A percentile compares a stretch with the other conserved stretches of the same genome.
Evolutionary conservation across 2,329 filamentous ascomycete genomes (phyloP).

Genomic region (Myriosclerotinia scirpicola): DNA sequence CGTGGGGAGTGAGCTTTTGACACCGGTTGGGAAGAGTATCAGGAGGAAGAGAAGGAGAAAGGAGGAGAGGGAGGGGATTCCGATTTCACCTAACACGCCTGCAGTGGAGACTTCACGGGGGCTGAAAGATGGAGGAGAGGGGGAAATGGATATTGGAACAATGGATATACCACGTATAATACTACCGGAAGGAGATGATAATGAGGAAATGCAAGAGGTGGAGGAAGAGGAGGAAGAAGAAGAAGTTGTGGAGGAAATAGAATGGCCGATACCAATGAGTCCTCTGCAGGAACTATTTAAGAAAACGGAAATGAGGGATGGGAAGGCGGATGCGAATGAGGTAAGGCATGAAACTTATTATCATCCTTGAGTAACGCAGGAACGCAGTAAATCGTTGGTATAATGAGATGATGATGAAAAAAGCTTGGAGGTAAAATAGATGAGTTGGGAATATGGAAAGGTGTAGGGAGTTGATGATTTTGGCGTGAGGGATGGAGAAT

Average conservation of each 20-base stretch:
- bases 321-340: slow-evolving; percentile 23
- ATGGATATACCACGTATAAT: not conserved
- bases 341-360: slow-evolving; percentile 36
- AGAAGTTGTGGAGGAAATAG: slow-evolving; percentile 22
- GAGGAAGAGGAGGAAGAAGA: not conserved
- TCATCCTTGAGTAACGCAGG: slow-evolving; percentile 30
- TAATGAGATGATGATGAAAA: not conserved
- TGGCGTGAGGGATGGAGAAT: not conserved
- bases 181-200: too few relatives aligned
- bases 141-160: not conserved
- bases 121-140: not conserved
- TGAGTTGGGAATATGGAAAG: too few relatives aligned
- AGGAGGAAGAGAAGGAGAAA: slow-evolving; percentile 3
- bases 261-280: slow-evolving; percentile 32
- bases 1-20: slow-evolving; percentile 33
- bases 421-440: not conserved
- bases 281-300: slow-evolving; percentile 34
- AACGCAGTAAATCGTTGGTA: not conserved
- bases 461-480: not conserved
- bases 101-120: not conserved
- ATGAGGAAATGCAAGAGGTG: not conserved
- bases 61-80: not conserved
- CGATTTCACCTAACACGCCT: not conserved
- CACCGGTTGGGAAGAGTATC: slow-evolving; percentile 23
- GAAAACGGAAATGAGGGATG: slow-evolving; percentile 29